Conservation (phyloP, 805 yeast species). For the Ogataea populi-albae region DNA sequence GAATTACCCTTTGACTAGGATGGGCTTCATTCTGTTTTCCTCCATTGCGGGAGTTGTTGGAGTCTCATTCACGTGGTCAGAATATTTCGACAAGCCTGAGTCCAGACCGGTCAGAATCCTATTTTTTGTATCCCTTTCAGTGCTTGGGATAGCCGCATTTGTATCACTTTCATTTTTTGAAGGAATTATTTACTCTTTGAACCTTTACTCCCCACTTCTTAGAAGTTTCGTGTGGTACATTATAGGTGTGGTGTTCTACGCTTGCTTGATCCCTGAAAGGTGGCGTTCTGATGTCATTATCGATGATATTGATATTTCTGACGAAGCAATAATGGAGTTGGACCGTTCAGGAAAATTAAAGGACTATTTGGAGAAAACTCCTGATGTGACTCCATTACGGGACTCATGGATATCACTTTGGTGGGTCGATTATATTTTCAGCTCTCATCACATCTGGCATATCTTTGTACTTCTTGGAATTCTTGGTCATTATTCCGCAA, state of each 20-base stretch:
- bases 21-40: conserved; percentile 57
- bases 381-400: conserved; percentile 32
- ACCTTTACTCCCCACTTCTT: conserved; percentile 63
- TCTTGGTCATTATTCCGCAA: conserved; percentile 81
- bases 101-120: conserved; percentile 74
- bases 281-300: conserved; percentile 70
- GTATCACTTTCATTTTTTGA: conserved; percentile 51
- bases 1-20: conserved; percentile 49
- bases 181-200: conserved; percentile 51
- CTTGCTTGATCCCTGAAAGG: conserved; percentile 84
- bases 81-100: conserved; percentile 84
- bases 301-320: conserved; percentile 39
- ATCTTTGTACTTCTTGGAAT: conserved; percentile 84
- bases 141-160: conserved; percentile 69
- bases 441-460: conserved; percentile 94
- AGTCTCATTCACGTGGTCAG: conserved; percentile 84
- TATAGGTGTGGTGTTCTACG: conserved; percentile 83
- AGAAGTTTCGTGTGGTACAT: conserved; percentile 74
- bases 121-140: conserved; percentile 77
- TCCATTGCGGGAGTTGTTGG: conserved; percentile 68
- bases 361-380: conserved; percentile 41
- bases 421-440: conserved; percentile 79
- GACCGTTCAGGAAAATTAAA: conserved; percentile 28
- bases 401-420: conserved; percentile 54
- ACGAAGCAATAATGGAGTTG: conserved; percentile 31